These are phyloP conservation scores for Auricularia sp. DNA, from an alignment of 768 basidiomycete species.

Conservation along the genomic window DNA sequence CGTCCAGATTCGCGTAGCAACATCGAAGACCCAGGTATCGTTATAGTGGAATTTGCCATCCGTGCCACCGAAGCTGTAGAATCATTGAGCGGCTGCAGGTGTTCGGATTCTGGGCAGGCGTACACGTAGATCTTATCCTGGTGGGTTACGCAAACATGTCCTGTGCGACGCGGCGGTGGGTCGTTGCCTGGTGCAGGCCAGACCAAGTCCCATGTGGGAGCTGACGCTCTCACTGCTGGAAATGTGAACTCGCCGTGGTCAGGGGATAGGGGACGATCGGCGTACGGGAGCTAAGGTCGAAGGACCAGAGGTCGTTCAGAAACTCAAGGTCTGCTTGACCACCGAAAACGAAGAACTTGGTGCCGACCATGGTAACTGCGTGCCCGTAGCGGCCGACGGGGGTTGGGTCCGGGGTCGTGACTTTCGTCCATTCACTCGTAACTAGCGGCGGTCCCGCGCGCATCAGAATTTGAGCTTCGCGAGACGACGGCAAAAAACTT, in stretches of 20 bases:
- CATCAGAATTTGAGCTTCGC: not conserved
- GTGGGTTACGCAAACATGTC: constrained; percentile 78
- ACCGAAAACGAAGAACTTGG: constrained; percentile 90
- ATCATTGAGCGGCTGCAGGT: not conserved
- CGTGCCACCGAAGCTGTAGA: constrained; percentile 85
- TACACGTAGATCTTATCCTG: constrained; percentile 80
- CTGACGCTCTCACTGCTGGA: constrained; percentile 66
- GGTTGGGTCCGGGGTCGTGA: constrained; percentile 62
- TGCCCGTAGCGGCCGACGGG: constrained; percentile 94
- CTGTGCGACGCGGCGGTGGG: constrained; percentile 75
- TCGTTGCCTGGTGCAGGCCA: constrained; percentile 44
- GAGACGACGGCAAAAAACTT: constrained; percentile 22
- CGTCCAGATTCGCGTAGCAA: constrained; percentile 71
- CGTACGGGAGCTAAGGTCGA: constrained; percentile 91
- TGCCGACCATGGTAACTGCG: constrained; percentile 85
- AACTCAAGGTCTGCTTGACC: constrained; percentile 94
- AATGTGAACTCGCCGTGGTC: not conserved
- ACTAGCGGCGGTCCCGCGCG: constrained; percentile 34
- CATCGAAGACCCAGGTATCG: constrained; percentile 93
- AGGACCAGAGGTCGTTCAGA: constrained; percentile 90
- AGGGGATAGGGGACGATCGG: constrained; percentile 2
- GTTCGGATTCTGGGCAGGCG: constrained; percentile 14
- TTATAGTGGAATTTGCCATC: constrained; percentile 99
- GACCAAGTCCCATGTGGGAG: constrained; percentile 69
- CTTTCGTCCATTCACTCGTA: constrained; percentile 90